phyloP scores from a whole-genome alignment of 2,329 filamentous ascomycete species.

The Fusarium fujikuroi region DNA sequence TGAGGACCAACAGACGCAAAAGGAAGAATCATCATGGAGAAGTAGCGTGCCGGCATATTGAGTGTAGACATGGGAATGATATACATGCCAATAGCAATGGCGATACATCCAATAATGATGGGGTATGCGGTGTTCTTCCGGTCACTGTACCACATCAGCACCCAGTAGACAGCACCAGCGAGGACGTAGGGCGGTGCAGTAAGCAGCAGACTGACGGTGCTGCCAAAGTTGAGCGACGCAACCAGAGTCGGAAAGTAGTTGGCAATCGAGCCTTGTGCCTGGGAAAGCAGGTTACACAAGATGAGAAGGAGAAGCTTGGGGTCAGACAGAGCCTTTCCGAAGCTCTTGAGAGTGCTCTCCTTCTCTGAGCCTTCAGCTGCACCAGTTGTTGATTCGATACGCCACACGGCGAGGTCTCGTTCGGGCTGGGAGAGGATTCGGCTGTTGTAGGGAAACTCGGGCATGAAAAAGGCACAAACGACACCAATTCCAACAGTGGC shows the following conservation, averaged over 20 bases:
- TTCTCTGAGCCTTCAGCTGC: constrained; percentile 48
- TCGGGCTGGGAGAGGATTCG: constrained; percentile 46
- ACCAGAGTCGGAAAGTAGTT: constrained; percentile 47
- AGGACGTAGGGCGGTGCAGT: constrained; percentile 59
- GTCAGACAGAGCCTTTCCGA: constrained; percentile 48
- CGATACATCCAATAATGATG: constrained; percentile 50
- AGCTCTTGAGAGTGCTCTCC: constrained; percentile 22
- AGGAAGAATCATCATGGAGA: constrained; percentile 55
- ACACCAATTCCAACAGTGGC: background rate
- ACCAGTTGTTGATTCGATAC: constrained; percentile 50
- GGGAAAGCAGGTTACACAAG: constrained; percentile 52
- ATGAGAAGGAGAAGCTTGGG: constrained; percentile 53
- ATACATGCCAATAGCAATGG: constrained; percentile 50
- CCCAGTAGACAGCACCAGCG: constrained; percentile 50
- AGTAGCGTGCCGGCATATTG: constrained; percentile 54
- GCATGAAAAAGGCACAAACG: background rate
- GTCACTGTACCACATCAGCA: constrained; percentile 51
- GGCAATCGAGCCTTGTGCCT: constrained; percentile 49
- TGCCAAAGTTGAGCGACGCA: constrained; percentile 46
- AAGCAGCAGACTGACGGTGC: constrained; percentile 56
- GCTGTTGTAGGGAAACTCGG: constrained; percentile 47
- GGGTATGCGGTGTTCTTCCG: constrained; percentile 50
- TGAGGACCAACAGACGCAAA: constrained; percentile 51
- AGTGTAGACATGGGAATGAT: constrained; percentile 52
- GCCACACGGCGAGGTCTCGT: constrained; percentile 49